Evolutionary conservation across 2,329 filamentous ascomycete species (phyloP), one percentile per base, ranked within the genome.

Genomic region (Pseudodiploospora longispora): DNA sequence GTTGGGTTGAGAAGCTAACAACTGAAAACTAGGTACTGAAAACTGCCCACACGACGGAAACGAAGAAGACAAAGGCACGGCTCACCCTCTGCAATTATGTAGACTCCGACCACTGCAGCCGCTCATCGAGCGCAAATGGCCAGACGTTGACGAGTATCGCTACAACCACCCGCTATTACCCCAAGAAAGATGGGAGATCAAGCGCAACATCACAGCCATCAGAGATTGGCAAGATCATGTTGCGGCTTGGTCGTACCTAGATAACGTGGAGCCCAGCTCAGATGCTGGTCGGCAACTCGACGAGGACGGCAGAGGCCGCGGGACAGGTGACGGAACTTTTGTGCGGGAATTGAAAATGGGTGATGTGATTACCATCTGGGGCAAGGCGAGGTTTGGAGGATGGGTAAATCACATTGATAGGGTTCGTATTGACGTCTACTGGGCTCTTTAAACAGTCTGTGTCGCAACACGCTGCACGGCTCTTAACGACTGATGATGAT

Each of bases 291-390:
- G 64, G 12, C 56, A 57, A 2, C 57, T 78, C 2, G 58, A 58
- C 1, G 52, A 61, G 2, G 27, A 56, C 2, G 80, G 79, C 0
- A 67, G 78, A 1, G 79, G 79, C 1, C 56, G 54, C 19, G 68
- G 55, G 4, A 77, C 75, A 1, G 72, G 63, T 0, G 68, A 71
- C 41, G 80, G 80, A 1, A 60, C 69, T 33, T 82, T 80, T 56
- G 71, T 83, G 31, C 69, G 73, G 10, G 65, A 61, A 38, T 55
- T 83, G 50, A 71, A 69, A 50, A 50, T 78, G n/a, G 80, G 80
- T 1, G 80, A 83, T 51, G 70, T 79, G 12, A 61, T 83, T 8
- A 82, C 78, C 0, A 54, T 83, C 2, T 83, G 79, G 79, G 78
- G 64, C 1, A 79, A 75, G 59, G 69, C 76, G 2, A 69, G 78